Conservation (phyloP, 495 filamentous ascomycete genomes). For the Xylaria nigripes region DNA sequence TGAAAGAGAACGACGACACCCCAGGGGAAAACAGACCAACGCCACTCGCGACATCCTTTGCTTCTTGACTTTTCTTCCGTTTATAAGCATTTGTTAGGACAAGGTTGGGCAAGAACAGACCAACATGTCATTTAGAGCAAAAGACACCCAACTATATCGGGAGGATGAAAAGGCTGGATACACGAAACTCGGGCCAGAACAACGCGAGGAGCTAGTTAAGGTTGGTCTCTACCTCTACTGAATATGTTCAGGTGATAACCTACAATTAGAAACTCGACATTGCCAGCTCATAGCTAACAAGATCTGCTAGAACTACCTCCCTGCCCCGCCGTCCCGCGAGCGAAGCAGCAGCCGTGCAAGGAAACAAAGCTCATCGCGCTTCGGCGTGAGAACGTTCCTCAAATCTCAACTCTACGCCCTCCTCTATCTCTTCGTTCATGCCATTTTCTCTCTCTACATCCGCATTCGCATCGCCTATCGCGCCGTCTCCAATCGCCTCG, state of each 20-base stretch:
- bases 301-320: slow-evolving; percentile 56
- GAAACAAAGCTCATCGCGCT: slow-evolving; percentile 27
- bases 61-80: not conserved
- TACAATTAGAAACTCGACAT: slow-evolving; percentile 1
- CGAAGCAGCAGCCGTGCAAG: slow-evolving; percentile 20
- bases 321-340: slow-evolving; percentile 41
- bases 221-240: slow-evolving; percentile 21
- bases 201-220: slow-evolving; percentile 62
- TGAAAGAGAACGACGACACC: not conserved
- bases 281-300: slow-evolving; percentile 14
- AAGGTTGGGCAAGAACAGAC: not conserved
- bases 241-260: not conserved
- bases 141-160: slow-evolving; percentile 53
- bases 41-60: not conserved
- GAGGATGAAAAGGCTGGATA: slow-evolving; percentile 53
- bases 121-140: slow-evolving; percentile 45
- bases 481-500: slow-evolving; percentile 60
- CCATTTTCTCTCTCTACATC: slow-evolving; percentile 78
- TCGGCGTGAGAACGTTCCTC: slow-evolving; percentile 61
- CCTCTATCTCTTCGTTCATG: slow-evolving; percentile 64
- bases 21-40: not conserved
- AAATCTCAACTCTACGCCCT: slow-evolving; percentile 57
- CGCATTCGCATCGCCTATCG: slow-evolving; percentile 73
- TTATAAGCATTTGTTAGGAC: not conserved
- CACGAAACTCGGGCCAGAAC: slow-evolving; percentile 49